Conservation (phyloP, 805 yeast genomes). For the Ogataea ganodermae region DNA sequence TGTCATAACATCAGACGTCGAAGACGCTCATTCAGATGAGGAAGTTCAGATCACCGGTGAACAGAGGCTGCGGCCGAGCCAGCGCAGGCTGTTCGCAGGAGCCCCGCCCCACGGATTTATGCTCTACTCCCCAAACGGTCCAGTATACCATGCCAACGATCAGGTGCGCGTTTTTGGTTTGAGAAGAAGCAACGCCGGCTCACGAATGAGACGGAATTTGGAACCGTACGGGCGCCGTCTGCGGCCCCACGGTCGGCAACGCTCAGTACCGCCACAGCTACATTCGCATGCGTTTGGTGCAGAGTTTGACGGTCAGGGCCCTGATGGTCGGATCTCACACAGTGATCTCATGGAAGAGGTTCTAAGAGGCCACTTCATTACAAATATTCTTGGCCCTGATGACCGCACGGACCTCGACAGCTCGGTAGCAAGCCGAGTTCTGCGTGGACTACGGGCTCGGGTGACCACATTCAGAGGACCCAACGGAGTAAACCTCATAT, state of each 20-base stretch:
- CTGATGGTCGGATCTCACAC: too few relatives aligned
- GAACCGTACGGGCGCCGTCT: conserved; percentile 6
- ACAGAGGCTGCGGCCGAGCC: conserved; percentile 16
- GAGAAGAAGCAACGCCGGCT: conserved; percentile 3
- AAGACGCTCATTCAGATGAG: conserved; percentile 21
- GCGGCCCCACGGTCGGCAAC: conserved; percentile 7
- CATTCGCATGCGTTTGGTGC: background rate
- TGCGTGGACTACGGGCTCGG: conserved; percentile 12
- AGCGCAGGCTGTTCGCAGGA: conserved; percentile 17
- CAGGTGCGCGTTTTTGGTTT: conserved; percentile 15
- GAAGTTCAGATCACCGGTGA: conserved; percentile 29
- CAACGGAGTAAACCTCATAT: conserved; percentile 9
- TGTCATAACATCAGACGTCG: conserved; percentile 24
- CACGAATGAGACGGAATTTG: background rate
- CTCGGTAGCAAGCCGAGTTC: conserved; percentile 12
- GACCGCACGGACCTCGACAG: conserved; percentile 2
- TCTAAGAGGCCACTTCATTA: conserved; percentile 11
- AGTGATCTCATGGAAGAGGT: conserved; percentile 12
- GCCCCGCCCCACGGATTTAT: conserved; percentile 16
- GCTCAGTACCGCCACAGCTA: background rate
- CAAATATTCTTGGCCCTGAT: conserved; percentile 7
- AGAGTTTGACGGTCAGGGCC: background rate
- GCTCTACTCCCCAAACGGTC: conserved; percentile 19
- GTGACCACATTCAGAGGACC: conserved; percentile 9
- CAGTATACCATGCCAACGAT: conserved; percentile 14